Base-by-base conservation (phyloP, 306 rosid species). In the Amphicarpaea edgeworthii region DNA sequence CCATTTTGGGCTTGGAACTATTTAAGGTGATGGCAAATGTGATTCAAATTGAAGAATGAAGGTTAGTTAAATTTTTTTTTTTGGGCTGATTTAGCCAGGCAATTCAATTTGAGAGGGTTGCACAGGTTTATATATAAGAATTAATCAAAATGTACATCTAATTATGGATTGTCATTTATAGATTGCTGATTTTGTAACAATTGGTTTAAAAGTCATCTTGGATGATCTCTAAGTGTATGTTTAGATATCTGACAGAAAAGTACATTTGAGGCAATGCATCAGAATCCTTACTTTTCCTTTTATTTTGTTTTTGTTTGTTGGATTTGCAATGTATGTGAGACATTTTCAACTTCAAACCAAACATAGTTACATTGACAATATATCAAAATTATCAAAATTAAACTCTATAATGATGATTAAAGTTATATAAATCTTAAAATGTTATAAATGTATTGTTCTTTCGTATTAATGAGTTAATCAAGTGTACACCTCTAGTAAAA, bases 1-100 rank as follows among this genome's bases (percentile, higher is more conserved):
- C 68, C 80, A 61, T 54, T 78, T 79, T 77, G 67, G 72, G 21
- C 14, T 43, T 37, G 76, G 30, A 46, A 61, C 40, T 16, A n/a
- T 64, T 49, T 47, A 57, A 40, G 28, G 67, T 62, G 70, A 47
- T 6, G 59, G 8, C 14, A 8, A 59, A 28, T 69, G 77, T 50
- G 64, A 69, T 69, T 75, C 54, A 70, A 51, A 51, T 81, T 61
- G 20, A 40, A 50, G 51, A 69, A 53, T 9, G 12, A 38, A 12
- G 55, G 54, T 26, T 5, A 28, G 12, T 34, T 53, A 16, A 42
- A 6, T 30, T 16, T 23, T 2, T 7, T 8, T 55, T 41, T 2
- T 7, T 21, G 40, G 6, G 41, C 24, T 55, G 26, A 55, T 72
- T 43, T 24, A 54, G 26, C 49, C 19, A 12, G 50, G 53, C 65